Evolutionary conservation across 768 basidiomycete species (phyloP), one percentile per base, ranked within the genome.

Genomic region (Xanthoconium purpureum): DNA sequence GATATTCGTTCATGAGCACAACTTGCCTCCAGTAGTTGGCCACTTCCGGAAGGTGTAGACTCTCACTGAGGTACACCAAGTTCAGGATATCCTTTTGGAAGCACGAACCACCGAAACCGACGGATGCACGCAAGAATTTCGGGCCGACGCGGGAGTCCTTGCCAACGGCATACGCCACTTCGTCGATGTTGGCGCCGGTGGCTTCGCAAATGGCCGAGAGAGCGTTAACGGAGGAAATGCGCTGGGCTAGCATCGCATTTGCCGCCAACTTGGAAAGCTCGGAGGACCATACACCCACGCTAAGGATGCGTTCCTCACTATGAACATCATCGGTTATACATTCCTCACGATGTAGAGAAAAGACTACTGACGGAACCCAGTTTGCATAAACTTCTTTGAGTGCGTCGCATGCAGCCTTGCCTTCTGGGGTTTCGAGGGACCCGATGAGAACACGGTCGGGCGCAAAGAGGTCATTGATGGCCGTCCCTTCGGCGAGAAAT

Each of bases 51-150:
- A 99, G 81, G 75, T 98, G 94, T 53, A 93, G 76, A 60, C 89
- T 93, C 77, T 98, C 95, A 69, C 86, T 89, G 43, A 99, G 85
- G 78, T 99, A 99, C 44, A 98, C 97, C 59, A 99, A 80, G 79
- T 99, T 99, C 68, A 99, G 85, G 74, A 98, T 98, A 70, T 99
- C 96, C 74, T 99, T 98, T 77, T 98, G 96, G 91, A 99, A 99
- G 78, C 96, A 99, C 13, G 89, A 92, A 37, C 97, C 97, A 58
- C 97, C 96, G 66, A 99, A 99, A 20, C 97, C 96, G 65, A 97
- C 94, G 47, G 88, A 90, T 40, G 93, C 91, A 71, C 91, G 93
- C 68, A 99, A 79, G 84, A 99, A 99, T 73, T 90, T 96, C 64
- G 93, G 83, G 5, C 97, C 97, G 52, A 99, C 81, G 57, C 97